Base-by-base conservation (phyloP, 192 early-diverging fungal genomes). In the Piromyces finnis region DNA sequence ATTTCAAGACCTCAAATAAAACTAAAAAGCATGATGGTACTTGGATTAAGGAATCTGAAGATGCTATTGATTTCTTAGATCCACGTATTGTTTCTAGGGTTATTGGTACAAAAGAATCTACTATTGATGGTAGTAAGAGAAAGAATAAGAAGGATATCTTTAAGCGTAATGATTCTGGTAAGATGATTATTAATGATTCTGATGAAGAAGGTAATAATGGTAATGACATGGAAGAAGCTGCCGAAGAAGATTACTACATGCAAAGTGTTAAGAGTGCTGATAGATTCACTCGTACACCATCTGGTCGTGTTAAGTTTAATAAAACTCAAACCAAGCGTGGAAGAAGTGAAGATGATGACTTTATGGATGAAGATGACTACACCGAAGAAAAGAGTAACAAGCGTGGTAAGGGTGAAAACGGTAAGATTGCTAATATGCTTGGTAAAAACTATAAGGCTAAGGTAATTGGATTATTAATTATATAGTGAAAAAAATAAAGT, bases 231-330 rank as follows among this genome's bases (percentile, higher is more conserved):
- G 81, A 82, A 29, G 87, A 87, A 84, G 84, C 85, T 51, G 84
- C 79, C 7, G 88, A 82, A 0, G 85, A 96, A 79, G 91, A 97
- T 87, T 92, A 94, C 83, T 98, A 98, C 86, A 83, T 93, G 78
- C 89, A 97, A 83, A 89, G 94, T 41, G 81, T 94, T 18, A 88
- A 83, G 80, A 92, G 92, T 83, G 92, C 92, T 80, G 95, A 93
- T 77, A 94, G 94, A 22, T 97, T 93, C 87, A 93, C 89, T 77
- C 95, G 96, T 81, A 91, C 92, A 29, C 89, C 92, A 27, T 87
- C 90, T 29, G 94, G 94, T 41, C 90, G 90, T 82, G 92, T 99
- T 87, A 97, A 96, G 87, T 97, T 98, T 85, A 90, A 90, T 85
- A 95, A 93, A 86, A 81, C 68, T 86, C 51, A 68, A 68, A 82